A percentile compares a stretch with the other conserved stretches of the same genome.
phyloP scores from a whole-genome alignment of 2,329 filamentous ascomycete species.

The Fusarium subglutinans region DNA sequence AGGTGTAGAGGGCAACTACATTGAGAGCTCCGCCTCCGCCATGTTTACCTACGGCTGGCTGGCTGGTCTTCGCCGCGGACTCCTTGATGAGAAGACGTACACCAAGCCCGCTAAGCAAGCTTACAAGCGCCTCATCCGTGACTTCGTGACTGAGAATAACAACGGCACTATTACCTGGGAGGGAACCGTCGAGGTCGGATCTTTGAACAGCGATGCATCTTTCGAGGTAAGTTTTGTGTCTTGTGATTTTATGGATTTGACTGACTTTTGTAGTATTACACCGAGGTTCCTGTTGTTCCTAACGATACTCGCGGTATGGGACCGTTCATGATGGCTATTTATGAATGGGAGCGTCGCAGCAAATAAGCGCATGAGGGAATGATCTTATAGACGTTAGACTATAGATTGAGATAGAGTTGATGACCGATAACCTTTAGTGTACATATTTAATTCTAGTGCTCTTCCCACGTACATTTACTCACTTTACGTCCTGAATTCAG shows the following conservation, averaged over 20 bases:
- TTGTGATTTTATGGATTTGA: background rate
- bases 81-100: slow-evolving; percentile 39
- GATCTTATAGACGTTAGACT: slow-evolving; percentile 1
- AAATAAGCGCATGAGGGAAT: slow-evolving; percentile 3
- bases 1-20: slow-evolving; percentile 63
- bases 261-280: slow-evolving; percentile 39
- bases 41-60: slow-evolving; percentile 66
- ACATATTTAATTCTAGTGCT: background rate
- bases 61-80: slow-evolving; percentile 49
- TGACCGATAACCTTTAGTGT: background rate
- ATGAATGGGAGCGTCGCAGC: slow-evolving; percentile 41
- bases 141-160: slow-evolving; percentile 57
- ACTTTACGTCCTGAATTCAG: accelerated
- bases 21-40: slow-evolving; percentile 67
- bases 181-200: slow-evolving; percentile 62
- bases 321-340: slow-evolving; percentile 43
- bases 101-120: slow-evolving; percentile 36
- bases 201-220: slow-evolving; percentile 57
- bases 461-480: background rate
- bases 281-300: slow-evolving; percentile 37
- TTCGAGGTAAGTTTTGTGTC: slow-evolving; percentile 54
- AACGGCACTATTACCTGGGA: slow-evolving; percentile 61
- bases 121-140: slow-evolving; percentile 50
- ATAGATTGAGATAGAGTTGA: background rate
- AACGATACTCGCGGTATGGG: slow-evolving; percentile 45